A percentile compares a stretch with the other conserved stretches of the same genome.
These are phyloP conservation scores for Scheffersomyces insectosa DNA, from an alignment of 1,139 yeast genomes.

Conservation along the genomic window DNA sequence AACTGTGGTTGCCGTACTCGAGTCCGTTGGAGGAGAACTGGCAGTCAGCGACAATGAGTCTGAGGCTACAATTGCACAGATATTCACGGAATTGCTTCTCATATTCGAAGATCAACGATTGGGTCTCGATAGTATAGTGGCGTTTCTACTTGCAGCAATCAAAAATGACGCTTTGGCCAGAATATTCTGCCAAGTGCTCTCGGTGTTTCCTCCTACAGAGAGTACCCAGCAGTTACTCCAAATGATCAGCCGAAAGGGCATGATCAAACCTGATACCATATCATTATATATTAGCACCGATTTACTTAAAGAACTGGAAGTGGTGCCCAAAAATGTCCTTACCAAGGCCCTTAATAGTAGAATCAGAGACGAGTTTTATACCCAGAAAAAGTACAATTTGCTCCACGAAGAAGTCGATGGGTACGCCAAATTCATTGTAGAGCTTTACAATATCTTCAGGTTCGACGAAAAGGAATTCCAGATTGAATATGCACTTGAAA, in stretches of 20 bases:
- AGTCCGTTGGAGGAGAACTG: slow-evolving; percentile 2
- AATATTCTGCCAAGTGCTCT: slow-evolving; percentile 46
- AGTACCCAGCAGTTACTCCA: slow-evolving; percentile 29
- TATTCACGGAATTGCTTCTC: slow-evolving; percentile 42
- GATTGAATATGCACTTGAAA: slow-evolving; percentile 48
- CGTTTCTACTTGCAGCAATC: slow-evolving; percentile 31
- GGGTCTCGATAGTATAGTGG: slow-evolving; percentile 21
- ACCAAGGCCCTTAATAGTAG: slow-evolving; percentile 44
- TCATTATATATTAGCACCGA: slow-evolving; percentile 38
- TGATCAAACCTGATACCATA: slow-evolving; percentile 40
- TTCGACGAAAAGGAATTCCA: slow-evolving; percentile 42
- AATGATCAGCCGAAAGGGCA: slow-evolving; percentile 21
- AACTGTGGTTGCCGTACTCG: slow-evolving; percentile 28
- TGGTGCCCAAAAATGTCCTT: slow-evolving; percentile 40
- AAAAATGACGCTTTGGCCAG: slow-evolving; percentile 36
- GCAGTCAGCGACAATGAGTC: slow-evolving; percentile 8
- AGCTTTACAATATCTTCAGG: slow-evolving; percentile 46
- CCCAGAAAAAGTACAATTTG: slow-evolving; percentile 72
- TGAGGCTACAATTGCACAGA: slow-evolving; percentile 9
- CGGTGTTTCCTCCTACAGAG: slow-evolving; percentile 41
- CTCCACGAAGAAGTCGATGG: slow-evolving; percentile 84
- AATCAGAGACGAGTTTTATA: slow-evolving; percentile 57
- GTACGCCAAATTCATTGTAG: slow-evolving; percentile 63
- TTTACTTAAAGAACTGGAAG: slow-evolving; percentile 34
- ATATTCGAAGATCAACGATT: slow-evolving; percentile 28